Evolutionary conservation across 2,329 filamentous ascomycete genomes (phyloP).

Genomic region (Colletotrichum gloeosporioides): DNA sequence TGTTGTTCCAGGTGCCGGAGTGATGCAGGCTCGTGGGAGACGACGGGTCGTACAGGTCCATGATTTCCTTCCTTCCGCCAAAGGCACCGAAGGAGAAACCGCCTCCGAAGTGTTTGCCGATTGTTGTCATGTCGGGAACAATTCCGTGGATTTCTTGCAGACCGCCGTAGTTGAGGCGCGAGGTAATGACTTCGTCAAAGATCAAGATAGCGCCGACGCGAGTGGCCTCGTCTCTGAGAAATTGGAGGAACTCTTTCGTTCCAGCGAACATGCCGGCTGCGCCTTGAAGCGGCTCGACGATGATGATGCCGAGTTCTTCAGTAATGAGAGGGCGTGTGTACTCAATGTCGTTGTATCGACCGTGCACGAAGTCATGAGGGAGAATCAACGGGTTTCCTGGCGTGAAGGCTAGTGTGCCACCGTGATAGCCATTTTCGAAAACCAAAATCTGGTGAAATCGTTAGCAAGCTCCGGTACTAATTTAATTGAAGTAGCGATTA

Average conservation of each 20-base stretch:
- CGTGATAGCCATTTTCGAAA: constrained; percentile 58
- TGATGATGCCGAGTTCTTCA: constrained; percentile 62
- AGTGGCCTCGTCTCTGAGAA: constrained; percentile 16
- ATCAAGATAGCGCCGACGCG: constrained; percentile 62
- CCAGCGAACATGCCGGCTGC: constrained; percentile 63
- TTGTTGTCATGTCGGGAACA: constrained; percentile 64
- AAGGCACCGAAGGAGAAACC: constrained; percentile 72
- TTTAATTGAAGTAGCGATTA: constrained; percentile 23
- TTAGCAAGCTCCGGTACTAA: too few species aligned
- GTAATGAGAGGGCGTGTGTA: constrained; percentile 47
- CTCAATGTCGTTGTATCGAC: constrained; percentile 64
- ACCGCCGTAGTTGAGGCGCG: constrained; percentile 58
- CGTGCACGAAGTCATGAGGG: constrained; percentile 61
- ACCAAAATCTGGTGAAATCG: constrained; percentile 36
- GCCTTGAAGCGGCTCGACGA: constrained; percentile 72
- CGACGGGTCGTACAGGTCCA: constrained; percentile 62
- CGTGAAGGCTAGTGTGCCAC: constrained; percentile 43
- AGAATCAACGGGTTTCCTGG: constrained; percentile 47
- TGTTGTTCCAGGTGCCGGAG: constrained; percentile 24
- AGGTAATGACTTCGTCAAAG: constrained; percentile 76
- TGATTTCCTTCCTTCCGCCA: constrained; percentile 64
- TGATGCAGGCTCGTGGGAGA: constrained; percentile 18
- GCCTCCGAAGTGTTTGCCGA: constrained; percentile 73
- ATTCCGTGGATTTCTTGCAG: constrained; percentile 47
- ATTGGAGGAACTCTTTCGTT: constrained; percentile 46